Conservation (phyloP, 495 filamentous ascomycete species). For the Penicillium mononematosum region DNA sequence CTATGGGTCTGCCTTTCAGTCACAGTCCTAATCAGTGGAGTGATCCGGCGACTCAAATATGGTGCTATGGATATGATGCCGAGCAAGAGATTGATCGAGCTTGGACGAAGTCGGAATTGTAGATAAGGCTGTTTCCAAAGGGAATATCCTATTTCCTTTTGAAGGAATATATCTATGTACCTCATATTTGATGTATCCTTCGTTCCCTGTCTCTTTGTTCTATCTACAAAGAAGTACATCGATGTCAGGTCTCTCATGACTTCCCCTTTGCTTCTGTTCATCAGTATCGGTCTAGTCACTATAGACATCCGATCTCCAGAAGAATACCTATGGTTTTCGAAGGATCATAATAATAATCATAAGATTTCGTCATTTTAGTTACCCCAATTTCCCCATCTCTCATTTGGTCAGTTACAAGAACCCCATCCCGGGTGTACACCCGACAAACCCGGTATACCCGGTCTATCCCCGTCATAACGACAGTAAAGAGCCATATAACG, state of each 20-base stretch:
- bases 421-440: neutral
- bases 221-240: neutral
- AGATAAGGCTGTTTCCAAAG: neutral
- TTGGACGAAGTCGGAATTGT: slow-evolving; percentile 12
- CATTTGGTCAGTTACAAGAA: neutral
- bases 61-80: slow-evolving; percentile 50
- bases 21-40: slow-evolving; percentile 52
- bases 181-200: neutral
- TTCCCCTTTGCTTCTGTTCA: neutral
- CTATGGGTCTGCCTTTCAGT: slow-evolving; percentile 16
- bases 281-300: neutral
- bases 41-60: slow-evolving; percentile 44
- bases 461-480: neutral
- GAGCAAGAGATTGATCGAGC: slow-evolving; percentile 35
- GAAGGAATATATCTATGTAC: neutral
- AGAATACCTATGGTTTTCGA: neutral
- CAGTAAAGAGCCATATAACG: neutral
- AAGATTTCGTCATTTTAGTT: too few relatives aligned
- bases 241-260: neutral
- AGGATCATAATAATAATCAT: neutral
- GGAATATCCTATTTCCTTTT: neutral
- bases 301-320: neutral
- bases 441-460: slow-evolving; percentile 3
- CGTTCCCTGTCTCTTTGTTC: neutral
- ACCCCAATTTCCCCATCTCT: neutral